Base-by-base conservation (phyloP, 192 early-diverging fungal genomes). In the Endogone sp. region DNA sequence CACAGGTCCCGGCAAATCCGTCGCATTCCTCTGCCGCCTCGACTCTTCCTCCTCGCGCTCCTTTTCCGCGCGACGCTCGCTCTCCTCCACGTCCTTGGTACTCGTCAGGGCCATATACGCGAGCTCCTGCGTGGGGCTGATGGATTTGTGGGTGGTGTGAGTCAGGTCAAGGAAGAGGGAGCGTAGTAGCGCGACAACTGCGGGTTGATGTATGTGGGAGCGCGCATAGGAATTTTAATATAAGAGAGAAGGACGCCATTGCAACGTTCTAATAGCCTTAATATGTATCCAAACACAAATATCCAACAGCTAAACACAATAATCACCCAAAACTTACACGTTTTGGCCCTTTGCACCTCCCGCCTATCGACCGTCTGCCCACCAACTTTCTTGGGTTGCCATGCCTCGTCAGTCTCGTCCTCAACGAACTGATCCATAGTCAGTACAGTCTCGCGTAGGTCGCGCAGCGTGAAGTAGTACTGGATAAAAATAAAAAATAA, bases 401-500 rank as follows among this genome's bases (percentile, higher is more conserved):
- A 80, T 8, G 71, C 67, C 20, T 55, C 31, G 10, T 71, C 69
- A 20, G 66, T 30, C 29, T 78, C 75, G 25, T 82, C 72, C 49
- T 78, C 71, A 6, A 75, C 65, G 56, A 76, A 77, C 0, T 71
- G 55, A 29, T 85, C 85, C 68, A 81, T 78, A 20, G 84, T 72
- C 65, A 92, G 62, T 4, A 94, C 85, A 1, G 88, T 75, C 9
- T 85, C 68, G 2, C 92, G 84, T 3, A 94, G 73, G 1, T 85
- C 83, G 27, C 78, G 60, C 3, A 94, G 65, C 0, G 90, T 90
- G 61, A 86, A 94, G 24, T 90, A 75, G 62, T 90, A 92, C 81
- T 92, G 67, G 2, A 25, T 25, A 29, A 22, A 2, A 74, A 21
- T 29, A 22, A 24, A 16, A 24, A 21, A n/a, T n/a, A 37, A 29